These are phyloP conservation scores for Penicillium verhagenii DNA, from an alignment of 495 filamentous ascomycete genomes.

Conservation along the genomic window DNA sequence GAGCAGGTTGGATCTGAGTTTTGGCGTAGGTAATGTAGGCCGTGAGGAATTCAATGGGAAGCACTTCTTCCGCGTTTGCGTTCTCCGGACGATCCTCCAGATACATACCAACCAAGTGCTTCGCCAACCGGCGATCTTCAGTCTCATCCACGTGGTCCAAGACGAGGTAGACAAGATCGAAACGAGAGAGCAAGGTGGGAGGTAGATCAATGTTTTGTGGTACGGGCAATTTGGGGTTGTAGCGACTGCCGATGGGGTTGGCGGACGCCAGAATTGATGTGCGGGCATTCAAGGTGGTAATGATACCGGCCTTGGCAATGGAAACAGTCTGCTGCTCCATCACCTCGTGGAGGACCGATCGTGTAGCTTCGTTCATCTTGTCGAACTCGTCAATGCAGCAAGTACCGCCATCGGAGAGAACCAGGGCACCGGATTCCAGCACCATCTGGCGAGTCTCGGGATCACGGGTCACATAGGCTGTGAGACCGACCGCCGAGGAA, in stretches of 20 bases:
- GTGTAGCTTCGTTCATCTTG: slow-evolving; percentile 96
- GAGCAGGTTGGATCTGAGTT: slow-evolving; percentile 74
- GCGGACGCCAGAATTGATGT: slow-evolving; percentile 94
- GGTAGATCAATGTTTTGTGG: slow-evolving; percentile 98
- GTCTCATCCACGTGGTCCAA: slow-evolving; percentile 90
- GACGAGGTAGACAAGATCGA: slow-evolving; percentile 95
- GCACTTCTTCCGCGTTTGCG: slow-evolving; percentile 70
- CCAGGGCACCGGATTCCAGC: slow-evolving; percentile 92
- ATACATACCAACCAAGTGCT: slow-evolving; percentile 96
- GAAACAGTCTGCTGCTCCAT: slow-evolving; percentile 99
- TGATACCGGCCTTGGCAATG: slow-evolving; percentile 97
- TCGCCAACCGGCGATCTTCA: slow-evolving; percentile 80
- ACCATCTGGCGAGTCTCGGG: slow-evolving; percentile 93
- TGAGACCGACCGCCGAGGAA: slow-evolving; percentile 96
- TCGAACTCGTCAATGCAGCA: slow-evolving; percentile 99
- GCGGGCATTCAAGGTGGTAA: slow-evolving; percentile 93
- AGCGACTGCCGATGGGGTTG: slow-evolving; percentile 96
- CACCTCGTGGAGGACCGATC: slow-evolving; percentile 96
- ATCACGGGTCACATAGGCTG: slow-evolving; percentile 94
- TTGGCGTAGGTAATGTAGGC: slow-evolving; percentile 98
- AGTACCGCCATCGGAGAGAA: slow-evolving; percentile 92
- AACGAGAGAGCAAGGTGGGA: slow-evolving; percentile 89
- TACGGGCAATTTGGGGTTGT: slow-evolving; percentile 92
- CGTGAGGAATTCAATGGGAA: slow-evolving; percentile 95
- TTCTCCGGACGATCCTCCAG: slow-evolving; percentile 89